phyloP scores from a whole-genome alignment of 257 asterid genomes.

The Penstemon eatonii region DNA sequence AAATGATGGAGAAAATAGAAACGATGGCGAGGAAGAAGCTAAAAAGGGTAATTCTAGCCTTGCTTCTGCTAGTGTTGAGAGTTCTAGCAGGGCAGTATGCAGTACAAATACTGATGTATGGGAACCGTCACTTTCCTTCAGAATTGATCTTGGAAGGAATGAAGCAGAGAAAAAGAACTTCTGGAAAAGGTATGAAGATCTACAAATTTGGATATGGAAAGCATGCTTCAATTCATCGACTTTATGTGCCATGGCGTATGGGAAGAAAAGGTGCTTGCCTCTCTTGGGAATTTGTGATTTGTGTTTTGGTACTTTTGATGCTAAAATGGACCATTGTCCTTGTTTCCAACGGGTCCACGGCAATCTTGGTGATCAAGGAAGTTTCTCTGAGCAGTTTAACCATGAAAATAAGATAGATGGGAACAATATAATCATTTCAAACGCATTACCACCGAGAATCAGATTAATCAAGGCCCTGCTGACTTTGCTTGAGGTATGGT shows the following conservation, averaged over 20 bases:
- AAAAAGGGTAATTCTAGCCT: constrained; percentile 41
- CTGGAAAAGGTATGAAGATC: constrained; percentile 62
- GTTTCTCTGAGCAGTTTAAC: constrained; percentile 30
- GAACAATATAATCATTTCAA: constrained; percentile 27
- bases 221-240: constrained; percentile 63
- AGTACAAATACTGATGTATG: constrained; percentile 43
- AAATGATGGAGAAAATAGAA: constrained; percentile 20
- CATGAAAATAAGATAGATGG: constrained; percentile 37
- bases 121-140: constrained; percentile 71
- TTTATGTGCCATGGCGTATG: constrained; percentile 51
- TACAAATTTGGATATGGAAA: constrained; percentile 84
- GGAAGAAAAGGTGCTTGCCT: constrained; percentile 58
- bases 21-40: constrained; percentile 39
- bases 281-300: constrained; percentile 63
- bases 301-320: constrained; percentile 56
- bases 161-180: constrained; percentile 51
- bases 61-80: constrained; percentile 44
- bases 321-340: constrained; percentile 47
- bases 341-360: constrained; percentile 39
- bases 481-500: constrained; percentile 70
- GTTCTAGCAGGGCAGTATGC: constrained; percentile 62
- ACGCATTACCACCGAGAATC: constrained; percentile 58
- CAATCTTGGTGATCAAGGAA: constrained; percentile 31
- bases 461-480: constrained; percentile 70
- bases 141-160: constrained; percentile 63